Evolutionary conservation across 164 flowering plant species (phyloP).

Genomic region (Macadamia tetraphylla): DNA sequence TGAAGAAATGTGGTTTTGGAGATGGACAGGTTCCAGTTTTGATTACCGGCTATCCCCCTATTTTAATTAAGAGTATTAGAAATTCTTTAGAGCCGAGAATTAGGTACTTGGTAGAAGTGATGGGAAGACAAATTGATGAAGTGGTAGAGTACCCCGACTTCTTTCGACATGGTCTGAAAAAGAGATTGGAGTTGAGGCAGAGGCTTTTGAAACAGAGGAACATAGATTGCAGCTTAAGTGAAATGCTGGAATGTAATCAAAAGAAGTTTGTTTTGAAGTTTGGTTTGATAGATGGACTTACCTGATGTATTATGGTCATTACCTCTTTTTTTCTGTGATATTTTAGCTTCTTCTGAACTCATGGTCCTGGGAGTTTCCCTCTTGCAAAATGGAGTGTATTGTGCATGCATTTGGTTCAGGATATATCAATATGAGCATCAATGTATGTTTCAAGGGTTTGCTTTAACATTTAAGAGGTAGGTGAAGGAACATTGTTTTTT

Average conservation of each 20-base stretch:
- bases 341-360: not conserved
- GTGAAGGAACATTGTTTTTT: too few species aligned
- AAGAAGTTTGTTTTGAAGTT: constrained; percentile 64
- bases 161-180: constrained; percentile 77
- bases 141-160: constrained; percentile 73
- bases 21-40: constrained; percentile 51
- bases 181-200: constrained; percentile 70
- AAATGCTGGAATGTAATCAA: constrained; percentile 76
- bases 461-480: too few species aligned
- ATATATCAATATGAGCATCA: too few species aligned
- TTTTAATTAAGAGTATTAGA: constrained; percentile 75
- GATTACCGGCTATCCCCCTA: constrained; percentile 77
- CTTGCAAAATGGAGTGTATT: not conserved
- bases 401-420: not conserved
- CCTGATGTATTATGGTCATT: constrained; percentile 19
- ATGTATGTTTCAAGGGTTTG: too few species aligned
- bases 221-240: constrained; percentile 65
- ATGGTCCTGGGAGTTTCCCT: not conserved
- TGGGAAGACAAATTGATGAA: constrained; percentile 73
- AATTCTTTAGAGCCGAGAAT: constrained; percentile 87
- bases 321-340: not conserved
- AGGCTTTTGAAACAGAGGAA: constrained; percentile 53
- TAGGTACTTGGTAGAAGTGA: constrained; percentile 63
- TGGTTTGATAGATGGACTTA: constrained; percentile 30
- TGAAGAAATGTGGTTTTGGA: constrained; percentile 55